phyloP scores from a whole-genome alignment of 169 alveolate genomes.

The Besnoitia besnoiti region DNA sequence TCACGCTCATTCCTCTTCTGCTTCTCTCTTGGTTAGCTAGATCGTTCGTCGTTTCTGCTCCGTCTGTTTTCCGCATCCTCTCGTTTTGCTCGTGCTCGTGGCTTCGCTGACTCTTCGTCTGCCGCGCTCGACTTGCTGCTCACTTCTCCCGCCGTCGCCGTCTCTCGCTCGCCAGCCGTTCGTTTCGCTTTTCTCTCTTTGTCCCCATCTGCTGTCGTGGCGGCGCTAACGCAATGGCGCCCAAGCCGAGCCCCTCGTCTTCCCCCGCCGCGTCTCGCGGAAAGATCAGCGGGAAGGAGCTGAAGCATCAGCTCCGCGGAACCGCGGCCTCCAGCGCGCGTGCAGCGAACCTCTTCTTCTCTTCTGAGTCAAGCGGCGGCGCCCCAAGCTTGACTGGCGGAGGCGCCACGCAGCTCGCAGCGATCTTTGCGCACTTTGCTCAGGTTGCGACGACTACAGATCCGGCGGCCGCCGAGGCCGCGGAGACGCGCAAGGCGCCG shows the following conservation, averaged over 20 bases:
- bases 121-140: not conserved
- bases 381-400: not conserved
- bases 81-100: not conserved
- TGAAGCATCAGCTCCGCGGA: conserved; percentile 7
- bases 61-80: not conserved
- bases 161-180: too few species aligned
- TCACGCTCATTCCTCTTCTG: not conserved
- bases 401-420: conserved; percentile 48
- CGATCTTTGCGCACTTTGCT: conserved; percentile 43
- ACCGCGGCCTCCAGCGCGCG: not conserved
- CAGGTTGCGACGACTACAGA: not conserved
- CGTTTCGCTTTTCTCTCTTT: too few species aligned
- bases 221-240: not conserved
- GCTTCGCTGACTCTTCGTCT: too few species aligned
- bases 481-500: not conserved
- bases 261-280: not conserved
- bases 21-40: not conserved
- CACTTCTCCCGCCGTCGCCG: not conserved
- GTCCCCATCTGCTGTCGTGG: too few species aligned
- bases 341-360: not conserved
- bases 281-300: not conserved
- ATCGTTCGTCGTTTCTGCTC: not conserved
- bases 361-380: not conserved
- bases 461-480: not conserved
- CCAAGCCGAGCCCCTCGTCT: not conserved